These are phyloP conservation scores for Sporisorium exsertum DNA, from an alignment of 1,284 basidiomycete genomes.

Conservation along the genomic window DNA sequence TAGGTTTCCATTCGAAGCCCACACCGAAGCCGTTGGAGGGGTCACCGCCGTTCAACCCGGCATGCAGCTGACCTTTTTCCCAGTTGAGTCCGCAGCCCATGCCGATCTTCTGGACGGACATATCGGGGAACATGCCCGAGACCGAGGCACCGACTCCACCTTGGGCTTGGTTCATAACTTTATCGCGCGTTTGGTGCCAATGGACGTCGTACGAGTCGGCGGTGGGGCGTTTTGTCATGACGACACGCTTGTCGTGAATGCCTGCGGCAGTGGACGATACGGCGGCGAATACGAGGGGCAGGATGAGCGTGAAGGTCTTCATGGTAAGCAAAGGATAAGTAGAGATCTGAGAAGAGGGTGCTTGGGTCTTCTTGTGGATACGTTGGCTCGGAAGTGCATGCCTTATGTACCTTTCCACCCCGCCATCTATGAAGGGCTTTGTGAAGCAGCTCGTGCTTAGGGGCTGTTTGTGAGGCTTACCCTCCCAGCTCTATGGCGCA, in stretches of 20 bases:
- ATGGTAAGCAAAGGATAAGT: neutral
- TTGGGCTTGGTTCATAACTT: neutral
- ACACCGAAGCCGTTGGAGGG: slow-evolving; percentile 21
- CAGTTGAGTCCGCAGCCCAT: slow-evolving; percentile 35
- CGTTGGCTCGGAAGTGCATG: neutral
- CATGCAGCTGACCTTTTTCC: slow-evolving; percentile 20
- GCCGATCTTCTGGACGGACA: slow-evolving; percentile 14
- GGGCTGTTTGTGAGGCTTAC: too few relatives aligned
- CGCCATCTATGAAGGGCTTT: neutral
- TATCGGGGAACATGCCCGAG: slow-evolving; percentile 24
- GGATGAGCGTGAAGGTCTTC: slow-evolving; percentile 10
- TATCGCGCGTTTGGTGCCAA: slow-evolving; percentile 16
- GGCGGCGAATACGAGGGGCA: slow-evolving; percentile 8
- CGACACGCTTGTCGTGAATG: neutral
- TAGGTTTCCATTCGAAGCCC: slow-evolving; percentile 22
- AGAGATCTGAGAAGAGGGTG: neutral
- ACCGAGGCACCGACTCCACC: slow-evolving; percentile 27
- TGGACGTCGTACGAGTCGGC: neutral
- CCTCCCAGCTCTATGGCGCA: too few relatives aligned
- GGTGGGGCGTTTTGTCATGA: neutral
- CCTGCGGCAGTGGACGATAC: neutral
- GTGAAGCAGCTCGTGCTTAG: neutral
- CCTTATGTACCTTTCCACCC: neutral
- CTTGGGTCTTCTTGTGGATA: neutral
- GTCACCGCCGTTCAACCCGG: slow-evolving; percentile 37